These are phyloP conservation scores for Pezicula neosporulosa DNA, from an alignment of 2,329 filamentous ascomycete species.

Conservation along the genomic window DNA sequence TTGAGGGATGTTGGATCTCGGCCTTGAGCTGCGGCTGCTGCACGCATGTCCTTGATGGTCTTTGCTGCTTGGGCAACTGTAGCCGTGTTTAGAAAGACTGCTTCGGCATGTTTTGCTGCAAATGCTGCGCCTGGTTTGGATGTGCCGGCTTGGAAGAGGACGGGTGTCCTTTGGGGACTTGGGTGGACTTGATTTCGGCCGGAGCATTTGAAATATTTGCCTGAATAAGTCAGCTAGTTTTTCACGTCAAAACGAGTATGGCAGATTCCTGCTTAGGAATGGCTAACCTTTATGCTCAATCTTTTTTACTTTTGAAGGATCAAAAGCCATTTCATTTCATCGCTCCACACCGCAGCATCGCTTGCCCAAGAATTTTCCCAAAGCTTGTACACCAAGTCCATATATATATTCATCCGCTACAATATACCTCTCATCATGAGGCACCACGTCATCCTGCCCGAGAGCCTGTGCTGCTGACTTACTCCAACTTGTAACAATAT, in stretches of 20 bases:
- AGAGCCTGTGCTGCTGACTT: conserved; percentile 60
- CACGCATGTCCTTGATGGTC: conserved; percentile 59
- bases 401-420: conserved; percentile 61
- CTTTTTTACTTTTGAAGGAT: conserved; percentile 51
- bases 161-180: conserved; percentile 62
- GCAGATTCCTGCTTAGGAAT: conserved; percentile 46
- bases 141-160: conserved; percentile 67
- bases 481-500: conserved; percentile 62
- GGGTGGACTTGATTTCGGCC: conserved; percentile 63
- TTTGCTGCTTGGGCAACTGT: conserved; percentile 56
- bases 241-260: conserved; percentile 37
- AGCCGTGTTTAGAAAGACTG: conserved; percentile 64
- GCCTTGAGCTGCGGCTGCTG: conserved; percentile 44
- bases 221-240: conserved; percentile 19
- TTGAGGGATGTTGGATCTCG: conserved; percentile 59
- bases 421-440: conserved; percentile 62
- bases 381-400: conserved; percentile 45
- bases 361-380: conserved; percentile 65
- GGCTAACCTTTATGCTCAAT: conserved; percentile 51
- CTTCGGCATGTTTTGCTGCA: conserved; percentile 66
- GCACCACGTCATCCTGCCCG: conserved; percentile 50
- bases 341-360: conserved; percentile 60
- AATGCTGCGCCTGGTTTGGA: conserved; percentile 63
- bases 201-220: conserved; percentile 57
- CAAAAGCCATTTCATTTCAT: conserved; percentile 47